Evolutionary conservation across 352 stramenopile species (phyloP).

Genomic region (Phytophthora uliginosa): DNA sequence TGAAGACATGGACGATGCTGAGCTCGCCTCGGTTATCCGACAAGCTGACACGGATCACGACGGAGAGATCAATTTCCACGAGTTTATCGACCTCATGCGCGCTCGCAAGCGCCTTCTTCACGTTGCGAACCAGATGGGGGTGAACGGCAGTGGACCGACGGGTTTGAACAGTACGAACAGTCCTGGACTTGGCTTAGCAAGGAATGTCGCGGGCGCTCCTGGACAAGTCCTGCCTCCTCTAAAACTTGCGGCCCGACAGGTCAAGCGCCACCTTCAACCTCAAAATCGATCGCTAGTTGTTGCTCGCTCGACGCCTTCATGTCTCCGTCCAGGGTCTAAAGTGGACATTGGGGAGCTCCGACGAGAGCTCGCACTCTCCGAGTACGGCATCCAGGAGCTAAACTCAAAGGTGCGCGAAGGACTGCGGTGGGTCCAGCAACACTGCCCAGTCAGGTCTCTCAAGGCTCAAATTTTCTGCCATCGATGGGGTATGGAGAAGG

Average conservation of each 20-base stretch:
- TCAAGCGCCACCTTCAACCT: slow-evolving; percentile 56
- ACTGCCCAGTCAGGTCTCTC: slow-evolving; percentile 84
- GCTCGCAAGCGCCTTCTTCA: slow-evolving; percentile 78
- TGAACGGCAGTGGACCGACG: slow-evolving; percentile 45
- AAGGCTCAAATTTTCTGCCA: slow-evolving; percentile 89
- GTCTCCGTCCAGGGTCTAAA: slow-evolving; percentile 59
- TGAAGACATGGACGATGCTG: slow-evolving; percentile 81
- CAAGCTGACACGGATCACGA: slow-evolving; percentile 81
- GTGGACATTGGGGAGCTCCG: slow-evolving; percentile 68
- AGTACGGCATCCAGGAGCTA: slow-evolving; percentile 83
- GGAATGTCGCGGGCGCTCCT: slow-evolving; percentile 5
- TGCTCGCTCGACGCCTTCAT: slow-evolving; percentile 62
- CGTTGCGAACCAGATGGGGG: slow-evolving; percentile 76
- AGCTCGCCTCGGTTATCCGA: slow-evolving; percentile 70
- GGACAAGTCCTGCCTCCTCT: slow-evolving; percentile 62
- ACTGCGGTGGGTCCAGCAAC: slow-evolving; percentile 89
- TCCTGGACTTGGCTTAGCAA: slow-evolving; percentile 15
- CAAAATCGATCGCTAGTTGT: slow-evolving; percentile 54
- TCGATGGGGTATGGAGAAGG: slow-evolving; percentile 87
- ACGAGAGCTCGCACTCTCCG: slow-evolving; percentile 80
- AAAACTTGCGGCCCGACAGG: slow-evolving; percentile 55
- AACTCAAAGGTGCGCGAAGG: slow-evolving; percentile 80
- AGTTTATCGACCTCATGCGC: slow-evolving; percentile 86
- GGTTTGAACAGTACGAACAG: slow-evolving; percentile 11
- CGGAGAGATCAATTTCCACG: slow-evolving; percentile 82